A percentile compares a stretch with the other conserved stretches of the same genome.
phyloP scores from a whole-genome alignment of 768 basidiomycete species.

The Hygrocybe coccinea region DNA sequence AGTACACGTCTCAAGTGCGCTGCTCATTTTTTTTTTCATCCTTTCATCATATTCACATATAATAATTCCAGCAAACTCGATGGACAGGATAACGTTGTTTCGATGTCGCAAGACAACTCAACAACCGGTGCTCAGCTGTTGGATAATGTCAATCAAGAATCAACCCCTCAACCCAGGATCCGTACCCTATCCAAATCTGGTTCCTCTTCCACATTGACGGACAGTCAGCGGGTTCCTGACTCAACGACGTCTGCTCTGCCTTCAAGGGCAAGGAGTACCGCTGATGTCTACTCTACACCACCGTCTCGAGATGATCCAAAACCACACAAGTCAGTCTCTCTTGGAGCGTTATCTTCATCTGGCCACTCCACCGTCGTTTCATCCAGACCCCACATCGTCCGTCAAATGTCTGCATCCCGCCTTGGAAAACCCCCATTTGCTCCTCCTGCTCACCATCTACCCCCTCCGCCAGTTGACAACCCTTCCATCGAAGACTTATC shows the following conservation, averaged over 20 bases:
- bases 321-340: conserved; percentile 8
- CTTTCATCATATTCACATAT: too few relatives aligned
- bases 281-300: background rate
- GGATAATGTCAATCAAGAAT: background rate
- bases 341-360: conserved; percentile 21
- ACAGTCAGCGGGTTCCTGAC: background rate
- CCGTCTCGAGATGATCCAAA: background rate
- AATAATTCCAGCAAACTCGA: too few relatives aligned
- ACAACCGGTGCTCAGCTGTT: background rate
- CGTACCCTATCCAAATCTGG: background rate
- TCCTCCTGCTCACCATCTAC: conserved; percentile 46
- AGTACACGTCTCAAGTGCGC: background rate
- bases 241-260: background rate
- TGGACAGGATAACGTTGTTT: too few relatives aligned
- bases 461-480: conserved; percentile 36
- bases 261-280: background rate
- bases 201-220: conserved; percentile 30
- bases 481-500: conserved; percentile 14
- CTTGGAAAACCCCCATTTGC: conserved; percentile 42
- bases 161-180: background rate
- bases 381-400: conserved; percentile 32
- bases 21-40: too few relatives aligned
- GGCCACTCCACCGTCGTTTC: conserved; percentile 22
- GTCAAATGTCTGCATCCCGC: conserved; percentile 42
- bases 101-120: too few relatives aligned